These are phyloP conservation scores for Boletus reticulatus DNA, from an alignment of 768 basidiomycete species.

Conservation along the genomic window DNA sequence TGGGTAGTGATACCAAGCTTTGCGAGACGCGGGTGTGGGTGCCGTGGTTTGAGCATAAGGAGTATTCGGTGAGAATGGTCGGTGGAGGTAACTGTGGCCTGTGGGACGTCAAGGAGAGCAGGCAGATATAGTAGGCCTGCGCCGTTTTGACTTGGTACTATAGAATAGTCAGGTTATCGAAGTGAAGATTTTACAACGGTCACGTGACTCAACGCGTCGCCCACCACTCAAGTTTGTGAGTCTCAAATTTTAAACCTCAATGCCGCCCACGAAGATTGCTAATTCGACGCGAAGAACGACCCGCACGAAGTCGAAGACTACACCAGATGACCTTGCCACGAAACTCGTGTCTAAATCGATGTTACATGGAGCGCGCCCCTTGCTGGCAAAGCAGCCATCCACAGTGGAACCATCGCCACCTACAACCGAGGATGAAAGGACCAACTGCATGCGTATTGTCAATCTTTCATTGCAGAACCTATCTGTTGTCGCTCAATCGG, in stretches of 20 bases:
- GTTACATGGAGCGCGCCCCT: slow-evolving; percentile 21
- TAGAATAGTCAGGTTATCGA: too few species aligned
- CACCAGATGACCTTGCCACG: neutral
- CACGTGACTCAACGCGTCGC: slow-evolving; percentile 15
- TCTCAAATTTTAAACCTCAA: neutral
- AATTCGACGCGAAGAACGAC: slow-evolving; percentile 10
- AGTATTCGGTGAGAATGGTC: slow-evolving; percentile 17
- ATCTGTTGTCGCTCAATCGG: slow-evolving; percentile 49
- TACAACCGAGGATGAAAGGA: slow-evolving; percentile 36
- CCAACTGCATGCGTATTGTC: slow-evolving; percentile 58
- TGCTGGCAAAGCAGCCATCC: slow-evolving; percentile 25
- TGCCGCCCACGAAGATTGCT: slow-evolving; percentile 10
- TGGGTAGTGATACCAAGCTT: slow-evolving; percentile 3
- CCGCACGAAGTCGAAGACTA: slow-evolving; percentile 9
- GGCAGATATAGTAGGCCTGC: slow-evolving; percentile 6
- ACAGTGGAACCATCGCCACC: neutral
- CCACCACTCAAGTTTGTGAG: too few species aligned
- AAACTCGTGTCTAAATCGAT: slow-evolving; percentile 18
- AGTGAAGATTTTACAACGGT: neutral
- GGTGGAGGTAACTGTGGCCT: slow-evolving; percentile 1
- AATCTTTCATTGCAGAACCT: slow-evolving; percentile 62
- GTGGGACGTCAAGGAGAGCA: slow-evolving; percentile 19
- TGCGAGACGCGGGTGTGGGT: slow-evolving; percentile 22
- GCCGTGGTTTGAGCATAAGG: slow-evolving; percentile 20
- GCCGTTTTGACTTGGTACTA: too few species aligned